phyloP scores from a whole-genome alignment of 257 asterid species.

The Nicotiana paniculata region DNA sequence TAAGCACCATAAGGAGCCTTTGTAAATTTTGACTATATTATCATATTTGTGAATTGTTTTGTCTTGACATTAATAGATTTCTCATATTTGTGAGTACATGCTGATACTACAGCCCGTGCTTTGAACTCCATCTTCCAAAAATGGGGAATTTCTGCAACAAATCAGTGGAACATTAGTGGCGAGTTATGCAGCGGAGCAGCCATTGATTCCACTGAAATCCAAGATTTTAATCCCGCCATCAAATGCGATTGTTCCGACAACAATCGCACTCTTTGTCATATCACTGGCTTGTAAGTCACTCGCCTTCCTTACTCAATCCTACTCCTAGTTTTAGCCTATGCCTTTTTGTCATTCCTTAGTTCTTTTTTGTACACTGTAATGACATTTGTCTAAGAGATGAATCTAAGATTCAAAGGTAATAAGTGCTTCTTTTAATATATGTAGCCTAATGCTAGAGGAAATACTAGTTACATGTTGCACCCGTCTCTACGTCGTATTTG shows the following conservation, averaged over 20 bases:
- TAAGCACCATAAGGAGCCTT: neutral
- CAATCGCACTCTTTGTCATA: conserved; percentile 32
- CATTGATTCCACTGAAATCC: conserved; percentile 16
- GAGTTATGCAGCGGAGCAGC: conserved; percentile 61
- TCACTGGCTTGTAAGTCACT: conserved; percentile 26
- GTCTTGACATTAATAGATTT: neutral
- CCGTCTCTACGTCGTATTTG: neutral
- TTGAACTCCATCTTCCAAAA: conserved; percentile 39
- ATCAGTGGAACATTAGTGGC: conserved; percentile 56
- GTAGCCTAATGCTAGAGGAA: neutral
- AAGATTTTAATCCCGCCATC: conserved; percentile 38
- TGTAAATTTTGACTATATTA: neutral
- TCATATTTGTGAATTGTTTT: neutral
- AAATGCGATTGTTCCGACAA: conserved; percentile 57
- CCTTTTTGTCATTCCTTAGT: neutral
- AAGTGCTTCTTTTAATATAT: neutral
- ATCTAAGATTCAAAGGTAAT: neutral
- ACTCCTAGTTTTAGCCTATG: neutral
- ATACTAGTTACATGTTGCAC: neutral
- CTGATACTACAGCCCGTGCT: conserved; percentile 37
- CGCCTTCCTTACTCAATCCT: neutral
- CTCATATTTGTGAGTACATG: neutral
- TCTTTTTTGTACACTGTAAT: neutral
- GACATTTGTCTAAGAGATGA: neutral
- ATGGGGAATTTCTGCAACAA: conserved; percentile 28